Conservation (phyloP, 108 stramenopile genomes). For the Cyclotella cryptica region DNA sequence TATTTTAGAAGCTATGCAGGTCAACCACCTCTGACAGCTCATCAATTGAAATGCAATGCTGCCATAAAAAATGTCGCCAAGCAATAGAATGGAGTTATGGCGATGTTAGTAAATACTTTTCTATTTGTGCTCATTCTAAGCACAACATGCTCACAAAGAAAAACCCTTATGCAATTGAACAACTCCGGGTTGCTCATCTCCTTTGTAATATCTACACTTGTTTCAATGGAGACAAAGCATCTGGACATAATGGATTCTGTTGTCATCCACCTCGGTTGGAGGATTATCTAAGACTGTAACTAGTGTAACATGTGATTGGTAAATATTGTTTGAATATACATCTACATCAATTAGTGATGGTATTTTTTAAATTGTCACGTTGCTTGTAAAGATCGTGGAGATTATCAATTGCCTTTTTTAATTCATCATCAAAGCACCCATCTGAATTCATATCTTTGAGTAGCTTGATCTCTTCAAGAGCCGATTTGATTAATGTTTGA, state of each 20-base stretch:
- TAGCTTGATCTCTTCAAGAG: too few relatives aligned
- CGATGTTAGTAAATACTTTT: not conserved
- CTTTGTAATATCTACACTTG: constrained; percentile 15
- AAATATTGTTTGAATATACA: too few relatives aligned
- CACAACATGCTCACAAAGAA: not conserved
- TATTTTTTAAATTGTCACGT: too few relatives aligned
- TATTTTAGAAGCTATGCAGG: not conserved
- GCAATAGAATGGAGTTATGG: constrained; percentile 17
- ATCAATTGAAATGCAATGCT: constrained; percentile 1
- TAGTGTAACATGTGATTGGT: too few relatives aligned
- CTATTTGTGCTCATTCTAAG: constrained; percentile 1
- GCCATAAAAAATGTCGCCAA: not conserved
- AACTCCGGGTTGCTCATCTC: constrained; percentile 26
- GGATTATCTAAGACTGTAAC: constrained; percentile 1
- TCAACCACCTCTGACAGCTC: not conserved
- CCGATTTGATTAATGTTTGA: too few relatives aligned
- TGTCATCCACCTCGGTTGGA: not conserved
- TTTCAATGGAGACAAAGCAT: constrained; percentile 20
- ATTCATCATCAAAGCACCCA: too few relatives aligned
- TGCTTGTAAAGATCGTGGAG: too few relatives aligned
- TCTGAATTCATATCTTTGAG: too few relatives aligned
- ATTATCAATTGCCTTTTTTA: too few relatives aligned
- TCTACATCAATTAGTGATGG: too few relatives aligned
- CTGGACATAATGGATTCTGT: not conserved
- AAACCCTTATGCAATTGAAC: constrained; percentile 21